phyloP scores from a whole-genome alignment of 2,329 filamentous ascomycete species.

The Penicillium sp. region DNA sequence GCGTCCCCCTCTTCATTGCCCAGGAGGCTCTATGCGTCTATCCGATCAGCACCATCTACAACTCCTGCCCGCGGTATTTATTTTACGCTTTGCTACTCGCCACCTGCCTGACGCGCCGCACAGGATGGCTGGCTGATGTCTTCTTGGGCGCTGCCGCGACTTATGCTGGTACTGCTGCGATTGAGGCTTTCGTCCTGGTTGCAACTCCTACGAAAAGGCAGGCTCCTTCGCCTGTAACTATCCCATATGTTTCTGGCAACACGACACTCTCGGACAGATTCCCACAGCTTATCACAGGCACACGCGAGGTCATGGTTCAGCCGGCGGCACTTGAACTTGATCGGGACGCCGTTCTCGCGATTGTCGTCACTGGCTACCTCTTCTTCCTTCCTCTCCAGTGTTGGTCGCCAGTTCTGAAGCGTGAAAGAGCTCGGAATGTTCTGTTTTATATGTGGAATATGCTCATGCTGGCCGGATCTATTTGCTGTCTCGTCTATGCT shows the following conservation, averaged over 20 bases:
- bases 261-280: conserved; percentile 16
- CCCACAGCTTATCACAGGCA: conserved; percentile 20
- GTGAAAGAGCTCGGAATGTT: conserved; percentile 25
- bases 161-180: conserved; percentile 31
- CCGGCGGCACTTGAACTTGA: conserved; percentile 31
- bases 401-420: conserved; percentile 28
- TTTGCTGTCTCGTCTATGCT: conserved; percentile 27
- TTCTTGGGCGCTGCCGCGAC: conserved; percentile 32
- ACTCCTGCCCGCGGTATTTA: conserved; percentile 31
- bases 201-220: conserved; percentile 12
- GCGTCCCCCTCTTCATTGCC: conserved; percentile 24
- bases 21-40: conserved; percentile 30
- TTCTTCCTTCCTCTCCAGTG: conserved; percentile 33
- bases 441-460: conserved; percentile 30
- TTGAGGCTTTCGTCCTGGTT: conserved; percentile 31
- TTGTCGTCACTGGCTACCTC: conserved; percentile 33
- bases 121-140: conserved; percentile 30
- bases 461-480: conserved; percentile 29
- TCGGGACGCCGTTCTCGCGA: conserved; percentile 30
- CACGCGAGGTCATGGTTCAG: conserved; percentile 17
- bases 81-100: conserved; percentile 30
- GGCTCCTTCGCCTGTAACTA: conserved; percentile 16
- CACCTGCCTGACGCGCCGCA: conserved; percentile 28
- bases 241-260: conserved; percentile 19
- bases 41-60: conserved; percentile 33